Conservation (phyloP, 345 rosid species). For the Kandelia obovata region DNA sequence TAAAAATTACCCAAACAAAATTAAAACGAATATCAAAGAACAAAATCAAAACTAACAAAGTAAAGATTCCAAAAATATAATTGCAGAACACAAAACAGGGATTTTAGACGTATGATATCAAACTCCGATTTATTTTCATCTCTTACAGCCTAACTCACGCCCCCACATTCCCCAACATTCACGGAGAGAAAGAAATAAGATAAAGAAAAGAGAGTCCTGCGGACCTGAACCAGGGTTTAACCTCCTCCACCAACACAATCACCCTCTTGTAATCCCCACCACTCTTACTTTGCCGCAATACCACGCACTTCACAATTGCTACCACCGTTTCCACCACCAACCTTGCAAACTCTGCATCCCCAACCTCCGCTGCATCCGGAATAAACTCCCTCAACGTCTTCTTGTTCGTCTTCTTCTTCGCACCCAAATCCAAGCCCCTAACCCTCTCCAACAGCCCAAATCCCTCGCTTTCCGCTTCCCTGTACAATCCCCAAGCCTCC, state of each 20-base stretch:
- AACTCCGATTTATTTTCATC: too few species aligned
- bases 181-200: too few species aligned
- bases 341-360: conserved; percentile 45
- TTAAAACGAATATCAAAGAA: too few species aligned
- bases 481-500: conserved; percentile 47
- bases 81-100: too few species aligned
- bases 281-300: conserved; percentile 40
- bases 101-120: too few species aligned
- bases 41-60: too few species aligned
- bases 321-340: conserved; percentile 56
- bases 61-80: too few species aligned
- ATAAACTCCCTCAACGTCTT: conserved; percentile 16
- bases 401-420: conserved; percentile 8
- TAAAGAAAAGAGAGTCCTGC: background rate
- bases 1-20: too few species aligned
- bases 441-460: conserved; percentile 51
- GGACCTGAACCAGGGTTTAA: conserved; percentile 66
- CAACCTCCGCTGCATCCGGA: conserved; percentile 30
- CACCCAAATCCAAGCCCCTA: conserved; percentile 24
- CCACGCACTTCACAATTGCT: conserved; percentile 46
- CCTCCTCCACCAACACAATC: conserved; percentile 56
- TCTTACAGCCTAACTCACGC: too few species aligned
- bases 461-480: conserved; percentile 43
- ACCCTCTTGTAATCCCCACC: conserved; percentile 34
- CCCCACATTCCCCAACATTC: too few species aligned